Evolutionary conservation across 2,329 filamentous ascomycete genomes (phyloP), one percentile per base, ranked within the genome.

Genomic region (Blumeriella jaapii): DNA sequence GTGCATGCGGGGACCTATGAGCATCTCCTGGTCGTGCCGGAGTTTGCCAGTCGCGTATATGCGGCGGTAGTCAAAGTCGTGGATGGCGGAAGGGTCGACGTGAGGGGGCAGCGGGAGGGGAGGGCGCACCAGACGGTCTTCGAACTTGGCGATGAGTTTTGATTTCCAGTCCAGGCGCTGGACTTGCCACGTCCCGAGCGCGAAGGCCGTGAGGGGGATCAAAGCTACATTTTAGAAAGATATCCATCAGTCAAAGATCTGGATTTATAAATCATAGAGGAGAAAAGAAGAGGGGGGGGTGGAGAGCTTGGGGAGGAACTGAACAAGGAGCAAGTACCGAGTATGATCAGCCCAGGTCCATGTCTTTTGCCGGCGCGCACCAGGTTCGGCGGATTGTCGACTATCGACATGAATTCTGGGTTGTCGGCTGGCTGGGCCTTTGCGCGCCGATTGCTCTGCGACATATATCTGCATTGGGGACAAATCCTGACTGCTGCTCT

Each of bases 81-180:
- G 65, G 48, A 95, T 70, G 7, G 80, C 85, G n/a, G 67, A 63
- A 0, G 84, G 80, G 56, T 96, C 86, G 44, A 98, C 69, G 36
- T 74, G 71, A 2, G 85, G 78, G 3, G 91, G 91, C 0, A 98
- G 65, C 0, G 89, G 89, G 0, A 98, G 66, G 0, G 91, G 91
- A 12, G 80, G 71, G 38, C 82, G 82, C 25, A 94, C 71, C 22
- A 98, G 71, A 4, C 89, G 82, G 64, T 98, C 87, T 62, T 96
- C 91, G 59, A 83, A 85, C 49, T 80, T 84, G 40, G 89, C 85
- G 42, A 98, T 78, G 9, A 98, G 68, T 29, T 93, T 82, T 3
- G 85, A 86, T 59, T 98, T 98, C 87, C 89, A 94, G 39, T 78
- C 75, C 1, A 98, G 72, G 8, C 91, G 81, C 58, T 93, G 76